phyloP scores from a whole-genome alignment of 371 early-diverging fungal genomes.

The Choanephora cucurbitarum region DNA sequence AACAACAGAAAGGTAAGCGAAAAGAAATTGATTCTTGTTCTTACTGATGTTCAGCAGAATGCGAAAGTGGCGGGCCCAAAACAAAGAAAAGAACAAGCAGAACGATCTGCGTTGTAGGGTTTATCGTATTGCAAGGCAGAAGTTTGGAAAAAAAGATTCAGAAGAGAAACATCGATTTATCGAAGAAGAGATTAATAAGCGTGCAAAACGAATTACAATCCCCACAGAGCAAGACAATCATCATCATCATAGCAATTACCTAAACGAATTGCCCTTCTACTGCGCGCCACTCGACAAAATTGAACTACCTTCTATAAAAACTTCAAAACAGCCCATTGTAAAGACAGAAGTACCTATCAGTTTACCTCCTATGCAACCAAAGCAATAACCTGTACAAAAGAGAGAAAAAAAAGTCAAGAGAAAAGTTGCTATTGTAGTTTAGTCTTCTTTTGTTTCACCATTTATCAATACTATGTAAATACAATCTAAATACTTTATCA shows the following conservation, averaged over 20 bases:
- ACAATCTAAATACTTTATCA: no score
- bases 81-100: conserved; percentile 62
- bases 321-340: conserved; percentile 23
- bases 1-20: conserved; percentile 51
- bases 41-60: conserved; percentile 30
- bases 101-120: conserved; percentile 75
- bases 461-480: no score
- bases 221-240: background rate
- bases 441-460: no score
- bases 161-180: conserved; percentile 64
- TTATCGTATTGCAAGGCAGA: conserved; percentile 65
- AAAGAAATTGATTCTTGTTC: conserved; percentile 4
- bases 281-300: conserved; percentile 45
- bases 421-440: no score
- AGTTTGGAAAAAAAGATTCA: conserved; percentile 61
- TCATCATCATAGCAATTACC: background rate
- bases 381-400: no score
- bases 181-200: conserved; percentile 56
- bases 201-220: conserved; percentile 24
- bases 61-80: conserved; percentile 65
- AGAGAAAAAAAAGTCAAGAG: no score
- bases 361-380: conserved; percentile 12
- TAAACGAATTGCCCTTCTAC: conserved; percentile 45
- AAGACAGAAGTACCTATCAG: conserved; percentile 28
- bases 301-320: conserved; percentile 33